These are phyloP conservation scores for Keithomyces neogunnii DNA, from an alignment of 2,329 filamentous ascomycete species.

Conservation along the genomic window DNA sequence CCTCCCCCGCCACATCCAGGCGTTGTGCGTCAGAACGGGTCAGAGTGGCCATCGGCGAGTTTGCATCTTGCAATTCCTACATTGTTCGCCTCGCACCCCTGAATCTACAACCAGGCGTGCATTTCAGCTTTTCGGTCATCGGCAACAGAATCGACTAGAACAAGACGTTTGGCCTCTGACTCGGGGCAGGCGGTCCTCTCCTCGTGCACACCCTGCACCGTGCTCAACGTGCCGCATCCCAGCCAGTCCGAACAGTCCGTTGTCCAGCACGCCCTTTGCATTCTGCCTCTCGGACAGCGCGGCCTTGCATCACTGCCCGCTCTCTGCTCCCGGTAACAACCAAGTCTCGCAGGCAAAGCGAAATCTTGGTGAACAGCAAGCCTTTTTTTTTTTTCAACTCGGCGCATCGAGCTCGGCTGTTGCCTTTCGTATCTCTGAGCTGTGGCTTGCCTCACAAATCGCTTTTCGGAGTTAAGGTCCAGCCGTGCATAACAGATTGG, in stretches of 20 bases:
- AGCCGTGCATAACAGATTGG: not conserved
- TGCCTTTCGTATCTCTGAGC: not conserved
- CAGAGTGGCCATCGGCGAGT: not conserved
- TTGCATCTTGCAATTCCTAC: not conserved
- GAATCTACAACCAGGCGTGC: not conserved
- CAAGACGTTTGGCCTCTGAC: constrained; percentile 23
- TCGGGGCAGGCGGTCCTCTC: constrained; percentile 22
- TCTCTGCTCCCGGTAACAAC: not conserved
- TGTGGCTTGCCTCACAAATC: not conserved
- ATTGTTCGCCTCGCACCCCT: not conserved
- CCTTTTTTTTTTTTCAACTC: not conserved
- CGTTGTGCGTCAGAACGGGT: not conserved
- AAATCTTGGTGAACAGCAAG: not conserved
- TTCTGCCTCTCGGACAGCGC: not conserved
- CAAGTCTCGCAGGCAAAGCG: too few species aligned
- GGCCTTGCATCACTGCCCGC: not conserved
- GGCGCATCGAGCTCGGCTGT: not conserved
- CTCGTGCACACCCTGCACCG: constrained; percentile 5
- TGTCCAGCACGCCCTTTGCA: constrained; percentile 1
- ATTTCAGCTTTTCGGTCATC: not conserved
- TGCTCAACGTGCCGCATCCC: constrained; percentile 6
- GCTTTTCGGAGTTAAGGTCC: constrained; percentile 2
- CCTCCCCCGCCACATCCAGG: not conserved
- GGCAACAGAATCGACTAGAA: not conserved
- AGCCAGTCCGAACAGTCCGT: constrained; percentile 4